These are phyloP conservation scores for Colletotrichum caudatum DNA, from an alignment of 2,329 filamentous ascomycete species.

Conservation along the genomic window DNA sequence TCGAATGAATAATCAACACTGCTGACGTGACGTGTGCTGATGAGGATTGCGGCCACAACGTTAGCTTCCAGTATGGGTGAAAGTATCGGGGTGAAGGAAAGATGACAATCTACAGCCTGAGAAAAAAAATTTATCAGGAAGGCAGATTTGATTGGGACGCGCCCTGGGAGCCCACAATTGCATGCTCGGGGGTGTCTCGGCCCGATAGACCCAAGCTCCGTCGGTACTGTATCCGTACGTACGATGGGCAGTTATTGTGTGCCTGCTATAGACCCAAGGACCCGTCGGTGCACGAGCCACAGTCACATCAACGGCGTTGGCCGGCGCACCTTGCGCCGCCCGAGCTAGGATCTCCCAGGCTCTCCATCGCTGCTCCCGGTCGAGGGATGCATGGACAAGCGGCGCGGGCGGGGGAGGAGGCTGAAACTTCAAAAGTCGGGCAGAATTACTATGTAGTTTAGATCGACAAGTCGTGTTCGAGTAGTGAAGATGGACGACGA, in stretches of 20 bases:
- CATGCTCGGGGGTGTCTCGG: constrained; percentile 33
- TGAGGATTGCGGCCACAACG: constrained; percentile 11
- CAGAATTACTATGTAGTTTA: neutral
- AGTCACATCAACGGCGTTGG: constrained; percentile 1
- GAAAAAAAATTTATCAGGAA: constrained; percentile 12
- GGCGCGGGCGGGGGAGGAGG: neutral
- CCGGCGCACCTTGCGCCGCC: neutral
- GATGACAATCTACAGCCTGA: neutral
- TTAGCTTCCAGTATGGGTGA: constrained; percentile 3
- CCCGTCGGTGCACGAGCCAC: constrained; percentile 1
- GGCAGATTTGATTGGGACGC: neutral
- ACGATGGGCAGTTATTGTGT: no score
- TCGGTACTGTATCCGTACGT: no score
- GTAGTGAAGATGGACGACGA: neutral
- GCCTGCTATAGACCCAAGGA: neutral
- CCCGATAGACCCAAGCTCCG: constrained; percentile 12
- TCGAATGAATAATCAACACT: neutral
- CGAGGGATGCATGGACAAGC: neutral
- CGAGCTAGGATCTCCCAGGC: constrained; percentile 15
- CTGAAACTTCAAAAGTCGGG: neutral
- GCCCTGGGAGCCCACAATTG: neutral
- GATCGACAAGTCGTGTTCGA: neutral
- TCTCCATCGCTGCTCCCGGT: constrained; percentile 1
- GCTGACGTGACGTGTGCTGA: neutral
- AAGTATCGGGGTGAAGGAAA: constrained; percentile 13